Evolutionary conservation across 106 monocot species (phyloP), one percentile per base, ranked within the genome.

Genomic region (Allium cepa): DNA sequence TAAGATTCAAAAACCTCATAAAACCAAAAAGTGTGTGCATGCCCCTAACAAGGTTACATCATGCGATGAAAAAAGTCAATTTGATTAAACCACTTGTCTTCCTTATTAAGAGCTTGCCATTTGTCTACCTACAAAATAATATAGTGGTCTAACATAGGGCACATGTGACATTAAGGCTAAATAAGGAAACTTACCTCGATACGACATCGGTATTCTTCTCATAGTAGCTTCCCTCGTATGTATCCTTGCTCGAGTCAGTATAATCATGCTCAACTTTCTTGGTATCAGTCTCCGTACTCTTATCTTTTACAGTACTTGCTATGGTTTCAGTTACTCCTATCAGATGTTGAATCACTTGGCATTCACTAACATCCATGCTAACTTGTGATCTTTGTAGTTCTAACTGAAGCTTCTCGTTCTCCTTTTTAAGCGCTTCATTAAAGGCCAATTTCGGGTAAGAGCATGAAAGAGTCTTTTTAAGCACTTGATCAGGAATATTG

Each of bases 341-440:
- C 71, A 93, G 77, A 67, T 71, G 97, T 63, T 93, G 86, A 59
- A 99, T 93, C n/a, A 99, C 83, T 85, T 99, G 87, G 68, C 89
- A 93, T 53, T 87, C 77, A 22, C 75, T 70, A 63, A 78, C 49
- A 71, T 99, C 97, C 89, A 86, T 82, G 71, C 55, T 79, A 62
- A 72, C 65, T 76, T 93, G 88, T 36, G 93, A 93, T 63, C 83
- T 88, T 59, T 89, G 93, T 58, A 93, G 78, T 67, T 93, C 93
- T 53, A 86, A 61, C 59, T 86, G 85, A 26, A 93, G 79, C 71
- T 89, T 93, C 74, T 93, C 93, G 69, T 76, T 88, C 77, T 88
- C 93, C 62, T 84, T 89, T 48, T 77, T 73, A 28, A 93, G 80
- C n/a, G 88, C 88, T 73, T 93, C 76, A 17, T 86, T 66, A 26